Evolutionary conservation across 768 basidiomycete genomes (phyloP).

Genomic region (Mycena metata): DNA sequence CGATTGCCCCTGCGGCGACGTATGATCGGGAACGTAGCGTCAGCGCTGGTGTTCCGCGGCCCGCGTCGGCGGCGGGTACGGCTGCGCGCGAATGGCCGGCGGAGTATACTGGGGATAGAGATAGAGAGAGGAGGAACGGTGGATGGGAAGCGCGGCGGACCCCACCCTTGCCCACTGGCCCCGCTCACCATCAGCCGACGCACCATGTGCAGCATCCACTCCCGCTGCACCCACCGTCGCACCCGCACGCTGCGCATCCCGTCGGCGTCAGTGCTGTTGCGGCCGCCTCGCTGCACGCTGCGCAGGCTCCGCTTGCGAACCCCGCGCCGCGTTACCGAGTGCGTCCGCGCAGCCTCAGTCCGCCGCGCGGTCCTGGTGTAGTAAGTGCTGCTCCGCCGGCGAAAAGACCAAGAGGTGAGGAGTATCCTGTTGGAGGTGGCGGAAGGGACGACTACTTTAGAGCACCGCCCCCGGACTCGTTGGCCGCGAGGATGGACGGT

Average conservation of each 20-base stretch:
- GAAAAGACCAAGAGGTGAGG: conserved; percentile 29
- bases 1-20: conserved; percentile 3
- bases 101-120: conserved; percentile 12
- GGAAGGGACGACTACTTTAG: conserved; percentile 25
- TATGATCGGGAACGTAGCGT: conserved; percentile 29
- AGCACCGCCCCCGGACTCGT: background rate
- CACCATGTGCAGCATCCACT: background rate
- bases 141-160: conserved; percentile 29
- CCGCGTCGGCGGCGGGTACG: conserved; percentile 10
- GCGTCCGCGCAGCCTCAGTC: conserved; percentile 34
- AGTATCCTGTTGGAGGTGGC: conserved; percentile 17
- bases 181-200: background rate
- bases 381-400: conserved; percentile 19
- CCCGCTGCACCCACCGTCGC: conserved; percentile 26
- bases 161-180: conserved; percentile 1
- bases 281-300: conserved; percentile 22
- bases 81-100: conserved; percentile 15
- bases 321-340: conserved; percentile 29
- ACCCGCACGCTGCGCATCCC: conserved; percentile 31
- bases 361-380: conserved; percentile 22
- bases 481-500: conserved; percentile 17
- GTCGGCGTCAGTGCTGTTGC: conserved; percentile 34
- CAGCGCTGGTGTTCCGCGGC: conserved; percentile 7
- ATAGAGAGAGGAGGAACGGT: conserved; percentile 7
- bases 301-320: conserved; percentile 31